These are phyloP conservation scores for Heimioporus sp. DNA, from an alignment of 768 basidiomycete species.

Conservation along the genomic window DNA sequence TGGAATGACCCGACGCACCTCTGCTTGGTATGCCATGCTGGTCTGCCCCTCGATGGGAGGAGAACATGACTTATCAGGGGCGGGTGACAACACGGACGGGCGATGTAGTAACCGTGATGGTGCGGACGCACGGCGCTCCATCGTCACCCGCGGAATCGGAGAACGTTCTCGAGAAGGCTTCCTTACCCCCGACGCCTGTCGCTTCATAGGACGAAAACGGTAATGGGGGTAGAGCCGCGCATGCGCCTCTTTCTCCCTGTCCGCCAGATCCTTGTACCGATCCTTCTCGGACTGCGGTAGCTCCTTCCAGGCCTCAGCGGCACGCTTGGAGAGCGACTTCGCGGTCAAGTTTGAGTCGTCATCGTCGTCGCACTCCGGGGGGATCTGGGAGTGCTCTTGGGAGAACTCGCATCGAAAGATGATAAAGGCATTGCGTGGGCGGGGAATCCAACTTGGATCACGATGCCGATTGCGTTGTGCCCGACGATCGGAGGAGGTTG, in stretches of 20 bases:
- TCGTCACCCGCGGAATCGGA: not conserved
- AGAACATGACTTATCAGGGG: conserved; percentile 1
- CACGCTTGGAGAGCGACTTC: conserved; percentile 72
- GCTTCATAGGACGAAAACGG: conserved; percentile 57
- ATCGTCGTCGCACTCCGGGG: conserved; percentile 35
- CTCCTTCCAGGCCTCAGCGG: conserved; percentile 71
- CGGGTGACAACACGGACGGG: conserved; percentile 18
- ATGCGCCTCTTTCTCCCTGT: conserved; percentile 55
- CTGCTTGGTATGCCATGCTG: not conserved
- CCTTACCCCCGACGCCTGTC: conserved; percentile 22
- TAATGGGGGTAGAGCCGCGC: conserved; percentile 58
- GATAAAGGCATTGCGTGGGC: conserved; percentile 71
- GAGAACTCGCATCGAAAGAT: conserved; percentile 70
- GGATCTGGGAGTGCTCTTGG: conserved; percentile 39
- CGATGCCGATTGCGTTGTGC: conserved; percentile 39
- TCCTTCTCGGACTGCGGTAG: conserved; percentile 47
- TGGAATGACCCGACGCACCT: conserved; percentile 9
- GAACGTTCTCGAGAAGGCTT: conserved; percentile 15
- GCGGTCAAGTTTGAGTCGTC: conserved; percentile 27
- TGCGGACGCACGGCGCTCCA: conserved; percentile 1
- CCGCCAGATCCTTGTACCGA: conserved; percentile 52
- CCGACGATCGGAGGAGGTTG: conserved; percentile 40
- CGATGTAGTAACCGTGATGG: not conserved
- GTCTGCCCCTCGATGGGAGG: conserved; percentile 1
- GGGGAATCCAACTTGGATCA: conserved; percentile 60